These are phyloP conservation scores for Trichoderma endophyticum DNA, from an alignment of 2,329 filamentous ascomycete genomes.

Conservation along the genomic window DNA sequence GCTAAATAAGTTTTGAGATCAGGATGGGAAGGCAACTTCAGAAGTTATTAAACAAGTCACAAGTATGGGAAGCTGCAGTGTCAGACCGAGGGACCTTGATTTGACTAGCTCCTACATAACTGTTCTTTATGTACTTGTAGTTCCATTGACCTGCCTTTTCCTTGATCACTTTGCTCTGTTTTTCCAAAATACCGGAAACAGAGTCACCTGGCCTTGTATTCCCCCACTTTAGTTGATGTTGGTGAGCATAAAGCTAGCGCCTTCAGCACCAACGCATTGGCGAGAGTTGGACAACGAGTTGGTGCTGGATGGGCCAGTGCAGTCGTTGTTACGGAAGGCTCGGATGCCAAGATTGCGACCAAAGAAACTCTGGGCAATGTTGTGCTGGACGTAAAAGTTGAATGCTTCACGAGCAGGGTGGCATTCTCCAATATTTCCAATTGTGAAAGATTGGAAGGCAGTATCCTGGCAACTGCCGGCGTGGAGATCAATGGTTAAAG, in stretches of 20 bases:
- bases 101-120: background rate
- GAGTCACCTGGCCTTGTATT: background rate
- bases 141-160: background rate
- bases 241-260: background rate
- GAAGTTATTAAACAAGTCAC: background rate
- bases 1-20: background rate
- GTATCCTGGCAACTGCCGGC: background rate
- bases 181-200: background rate
- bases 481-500: background rate
- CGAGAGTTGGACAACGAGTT: background rate
- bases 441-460: background rate
- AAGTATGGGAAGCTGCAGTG: background rate
- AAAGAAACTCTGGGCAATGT: background rate
- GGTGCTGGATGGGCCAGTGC: background rate
- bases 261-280: background rate
- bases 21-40: background rate
- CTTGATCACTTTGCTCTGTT: background rate
- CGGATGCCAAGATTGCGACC: background rate
- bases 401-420: background rate
- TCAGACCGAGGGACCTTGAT: background rate
- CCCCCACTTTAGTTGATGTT: background rate
- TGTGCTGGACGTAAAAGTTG: background rate
- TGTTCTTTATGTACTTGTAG: background rate
- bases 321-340: background rate
- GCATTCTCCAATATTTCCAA: background rate